Percentiles rank a stretch among this genome's conserved stretches.
These are phyloP conservation scores for Torrubiella hemipterigena DNA, from an alignment of 2,329 filamentous ascomycete species.

Conservation along the genomic window DNA sequence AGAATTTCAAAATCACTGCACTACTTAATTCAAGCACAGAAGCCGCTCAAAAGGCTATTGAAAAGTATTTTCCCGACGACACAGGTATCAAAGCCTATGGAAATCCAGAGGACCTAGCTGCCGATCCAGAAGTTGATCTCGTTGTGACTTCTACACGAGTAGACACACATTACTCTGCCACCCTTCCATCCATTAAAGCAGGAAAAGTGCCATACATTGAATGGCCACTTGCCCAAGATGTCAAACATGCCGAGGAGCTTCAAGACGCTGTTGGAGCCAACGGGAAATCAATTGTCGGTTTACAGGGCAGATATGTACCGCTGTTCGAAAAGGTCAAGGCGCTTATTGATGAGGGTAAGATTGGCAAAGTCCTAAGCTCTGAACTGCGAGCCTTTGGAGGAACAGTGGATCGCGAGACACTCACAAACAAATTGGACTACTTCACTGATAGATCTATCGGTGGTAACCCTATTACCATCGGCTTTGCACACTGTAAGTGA, in stretches of 20 bases:
- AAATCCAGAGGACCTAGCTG: conserved; percentile 32
- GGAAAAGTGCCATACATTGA: conserved; percentile 44
- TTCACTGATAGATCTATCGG: conserved; percentile 34
- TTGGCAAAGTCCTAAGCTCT: conserved; percentile 41
- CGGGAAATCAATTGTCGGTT: conserved; percentile 30
- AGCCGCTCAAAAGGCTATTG: conserved; percentile 30
- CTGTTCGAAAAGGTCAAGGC: conserved; percentile 28
- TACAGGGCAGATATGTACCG: conserved; percentile 38
- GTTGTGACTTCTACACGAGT: conserved; percentile 43
- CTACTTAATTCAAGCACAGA: conserved; percentile 36
- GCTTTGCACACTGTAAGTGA: conserved; percentile 27
- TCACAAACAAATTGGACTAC: conserved; percentile 28
- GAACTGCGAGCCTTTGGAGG: conserved; percentile 28
- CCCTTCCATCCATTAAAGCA: conserved; percentile 32
- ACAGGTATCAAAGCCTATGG: conserved; percentile 34
- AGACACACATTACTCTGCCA: conserved; percentile 35
- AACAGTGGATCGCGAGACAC: conserved; percentile 16
- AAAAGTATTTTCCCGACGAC: conserved; percentile 27
- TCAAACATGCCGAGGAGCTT: conserved; percentile 27
- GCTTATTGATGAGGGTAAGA: conserved; percentile 27
- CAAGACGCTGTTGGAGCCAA: conserved; percentile 18
- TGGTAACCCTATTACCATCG: conserved; percentile 30
- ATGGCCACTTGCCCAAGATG: conserved; percentile 42
- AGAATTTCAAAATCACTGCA: conserved; percentile 35
- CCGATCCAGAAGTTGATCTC: conserved; percentile 37